Conservation (phyloP, 179 eudicot species). For the Silene vulgaris region DNA sequence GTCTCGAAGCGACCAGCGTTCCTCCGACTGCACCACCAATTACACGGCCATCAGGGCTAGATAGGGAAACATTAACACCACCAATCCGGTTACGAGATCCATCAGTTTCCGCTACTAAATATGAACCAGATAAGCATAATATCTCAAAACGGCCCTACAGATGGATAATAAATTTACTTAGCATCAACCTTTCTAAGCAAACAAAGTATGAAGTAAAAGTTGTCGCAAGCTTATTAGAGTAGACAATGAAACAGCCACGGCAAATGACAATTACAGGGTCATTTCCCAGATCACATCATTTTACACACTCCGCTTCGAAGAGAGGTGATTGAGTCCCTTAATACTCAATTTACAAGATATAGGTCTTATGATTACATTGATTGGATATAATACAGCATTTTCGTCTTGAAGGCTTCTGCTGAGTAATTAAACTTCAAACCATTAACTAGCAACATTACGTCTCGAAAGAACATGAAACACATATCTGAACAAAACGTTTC, state of each 20-base stretch:
- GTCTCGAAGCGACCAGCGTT: constrained; percentile 64
- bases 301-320: no score
- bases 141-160: constrained; percentile 82
- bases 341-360: not conserved
- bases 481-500: no score
- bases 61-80: constrained; percentile 76
- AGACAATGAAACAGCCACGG: not conserved
- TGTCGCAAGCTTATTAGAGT: not conserved
- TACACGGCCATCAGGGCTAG: constrained; percentile 75
- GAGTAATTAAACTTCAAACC: not conserved
- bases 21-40: constrained; percentile 89
- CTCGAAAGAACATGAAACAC: not conserved
- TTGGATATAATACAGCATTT: not conserved
- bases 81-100: constrained; percentile 76
- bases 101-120: constrained; percentile 71
- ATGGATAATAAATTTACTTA: constrained; percentile 18
- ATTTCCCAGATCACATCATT: not conserved
- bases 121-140: constrained; percentile 86
- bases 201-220: not conserved
- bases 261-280: not conserved
- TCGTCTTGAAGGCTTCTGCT: not conserved
- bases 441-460: not conserved
- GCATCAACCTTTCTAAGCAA: not conserved
- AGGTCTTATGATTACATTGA: not conserved
- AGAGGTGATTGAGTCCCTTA: no score